Base-by-base conservation (phyloP, 495 filamentous ascomycete genomes). In the Penicillium flavigenum region DNA sequence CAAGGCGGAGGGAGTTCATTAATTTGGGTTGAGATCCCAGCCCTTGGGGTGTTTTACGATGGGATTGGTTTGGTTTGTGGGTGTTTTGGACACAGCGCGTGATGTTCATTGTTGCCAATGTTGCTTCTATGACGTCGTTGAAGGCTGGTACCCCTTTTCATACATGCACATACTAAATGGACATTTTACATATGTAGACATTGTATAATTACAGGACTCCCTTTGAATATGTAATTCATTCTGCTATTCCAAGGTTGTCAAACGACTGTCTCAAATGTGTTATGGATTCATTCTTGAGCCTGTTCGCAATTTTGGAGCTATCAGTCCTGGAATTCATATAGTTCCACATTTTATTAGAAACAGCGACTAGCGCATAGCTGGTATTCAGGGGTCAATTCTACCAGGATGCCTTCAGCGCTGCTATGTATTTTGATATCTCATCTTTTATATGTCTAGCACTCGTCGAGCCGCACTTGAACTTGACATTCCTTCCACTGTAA, bases 1-100 rank as follows among this genome's bases (percentile, higher is more conserved):
- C 44, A 43, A 50, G 45, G 41, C 47, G 60, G 38, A 65, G n/a
- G 11, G 32, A 26, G 34, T 51, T 29, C 60, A 63, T 62, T 46
- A 24, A 54, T 63, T 32, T 4, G 24, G 29, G 29, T 1, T 48
- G 0, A 29, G 14, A 16, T 17, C 27, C 29, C 2, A 17, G 36
- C 6, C n/a, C 7, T 39, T 39, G 16, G 2, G 36, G 3, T 39
- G 20, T 27, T 47, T 47, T 27, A 29, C 10, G 36, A n/a, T 5
- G 7, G 2, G 22, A 24, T 24, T 24, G 22, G 22, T 1, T 38
- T 38, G 32, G 32, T 14, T 36, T 36, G 34, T 36, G 2, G 5
- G 36, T 38, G 16, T 3, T 16, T 11, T 24, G 42, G 9, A 44
- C 20, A 44, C 42, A 44, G 19, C 19, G 14, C 45, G 24, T 2